A percentile compares a stretch with the other conserved stretches of the same genome.
Conservation (phyloP, 2,329 filamentous ascomycete genomes). For the Penicillium sp. region DNA sequence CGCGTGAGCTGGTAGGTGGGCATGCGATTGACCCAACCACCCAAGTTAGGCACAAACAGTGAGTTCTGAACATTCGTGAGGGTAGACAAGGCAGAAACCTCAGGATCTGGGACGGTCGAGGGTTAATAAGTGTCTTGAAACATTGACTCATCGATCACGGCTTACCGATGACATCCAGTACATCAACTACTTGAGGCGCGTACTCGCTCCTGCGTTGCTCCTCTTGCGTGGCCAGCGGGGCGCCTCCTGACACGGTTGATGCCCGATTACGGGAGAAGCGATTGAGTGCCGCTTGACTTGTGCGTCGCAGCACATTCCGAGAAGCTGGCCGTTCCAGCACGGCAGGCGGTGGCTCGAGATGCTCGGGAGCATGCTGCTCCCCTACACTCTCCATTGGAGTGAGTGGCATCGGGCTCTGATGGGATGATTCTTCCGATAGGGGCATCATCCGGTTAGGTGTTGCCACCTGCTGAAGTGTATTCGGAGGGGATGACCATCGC, state of each 20-base stretch:
- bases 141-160: conserved; percentile 3
- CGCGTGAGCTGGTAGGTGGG: conserved; percentile 73
- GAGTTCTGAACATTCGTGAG: conserved; percentile 90
- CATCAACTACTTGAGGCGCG: conserved; percentile 61
- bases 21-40: conserved; percentile 69
- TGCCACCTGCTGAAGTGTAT: conserved; percentile 20
- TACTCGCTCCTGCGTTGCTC: conserved; percentile 48
- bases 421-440: conserved; percentile 34
- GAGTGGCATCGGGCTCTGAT: conserved; percentile 12
- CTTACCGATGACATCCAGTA: conserved; percentile 67
- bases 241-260: conserved; percentile 27
- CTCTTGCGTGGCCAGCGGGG: conserved; percentile 12
- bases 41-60: conserved; percentile 80
- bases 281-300: conserved; percentile 32
- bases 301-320: conserved; percentile 30
- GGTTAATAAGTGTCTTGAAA: conserved; percentile 14
- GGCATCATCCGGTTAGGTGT: conserved; percentile 31
- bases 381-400: conserved; percentile 5
- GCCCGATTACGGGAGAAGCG: conserved; percentile 35
- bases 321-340: conserved; percentile 13
- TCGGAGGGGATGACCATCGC: conserved; percentile 30
- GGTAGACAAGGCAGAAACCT: conserved; percentile 77
- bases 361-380: conserved; percentile 9
- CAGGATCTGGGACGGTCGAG: conserved; percentile 60
- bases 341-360: conserved; percentile 17